Base-by-base conservation (phyloP, 495 filamentous ascomycete species). In the Apodospora peruviana region DNA sequence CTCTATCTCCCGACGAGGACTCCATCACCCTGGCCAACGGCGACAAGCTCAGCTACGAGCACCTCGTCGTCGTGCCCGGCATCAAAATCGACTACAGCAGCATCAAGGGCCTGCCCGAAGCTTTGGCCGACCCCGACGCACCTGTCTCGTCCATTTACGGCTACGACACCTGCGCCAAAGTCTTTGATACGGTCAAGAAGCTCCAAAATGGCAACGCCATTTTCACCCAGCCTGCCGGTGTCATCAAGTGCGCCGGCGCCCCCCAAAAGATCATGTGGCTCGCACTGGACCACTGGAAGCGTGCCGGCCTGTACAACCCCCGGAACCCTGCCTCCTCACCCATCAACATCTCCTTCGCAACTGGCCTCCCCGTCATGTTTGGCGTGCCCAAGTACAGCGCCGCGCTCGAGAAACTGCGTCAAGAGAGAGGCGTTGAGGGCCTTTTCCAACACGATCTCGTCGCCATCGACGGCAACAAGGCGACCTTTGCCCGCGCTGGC, bases 261-360 rank as follows among this genome's bases (percentile, higher is more conserved):
- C 83, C 83, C 7, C 83, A 86, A 55, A 86, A 86, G 65, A 68
- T 78, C 60, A 79, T 85, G 81, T 86, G 83, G 83, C 75, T 86
- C 23, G 82, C 83, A 0, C 66, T 84, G 45, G 80, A 84, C 41
- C 68, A 81, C 57, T 86, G 83, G 83, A 76, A 78, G 64, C 62
- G 66, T 21, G 72, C 73, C 5, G 83, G 82, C 21, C 66, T 83
- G 2, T 82, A 84, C 60, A 69, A 80, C 47, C 60, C 71, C 5
- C 47, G 44, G 21, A 59, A 67, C 38, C 57, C 68, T 2, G 51
- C 66, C 23, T 29, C 34, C 5, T 82, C 79, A 0, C 61, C 77
- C 4, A 77, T 85, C 54, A 64, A 79, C n/a, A 79, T 84, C 43
- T 73, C 70, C 50, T 86, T 83, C 41, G 82, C 82, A 0, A 85